These are phyloP conservation scores for Protea cynaroides DNA, from an alignment of 164 flowering plant species.

Conservation along the genomic window DNA sequence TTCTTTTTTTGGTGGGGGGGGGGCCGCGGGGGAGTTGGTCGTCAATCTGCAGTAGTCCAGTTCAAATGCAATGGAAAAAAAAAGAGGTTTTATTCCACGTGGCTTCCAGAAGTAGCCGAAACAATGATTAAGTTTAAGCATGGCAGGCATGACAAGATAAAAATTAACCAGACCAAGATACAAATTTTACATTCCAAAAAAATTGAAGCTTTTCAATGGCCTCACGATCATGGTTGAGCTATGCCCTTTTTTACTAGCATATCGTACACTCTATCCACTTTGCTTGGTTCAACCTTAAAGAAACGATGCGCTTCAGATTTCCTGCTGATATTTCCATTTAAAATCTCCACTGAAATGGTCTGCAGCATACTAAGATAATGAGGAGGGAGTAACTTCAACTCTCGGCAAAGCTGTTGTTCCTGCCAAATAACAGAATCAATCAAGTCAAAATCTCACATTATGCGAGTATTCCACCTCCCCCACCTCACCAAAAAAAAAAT, in stretches of 20 bases:
- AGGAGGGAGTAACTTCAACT: slow-evolving; percentile 61
- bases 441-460: background rate
- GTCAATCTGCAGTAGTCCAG: too few species aligned
- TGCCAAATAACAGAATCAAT: slow-evolving; percentile 22
- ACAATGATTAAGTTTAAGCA: too few species aligned
- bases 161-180: background rate
- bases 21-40: too few species aligned
- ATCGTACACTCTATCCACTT: slow-evolving; percentile 81
- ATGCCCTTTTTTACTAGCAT: slow-evolving; percentile 69
- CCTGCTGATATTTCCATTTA: slow-evolving; percentile 51
- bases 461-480: too few species aligned
- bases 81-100: too few species aligned
- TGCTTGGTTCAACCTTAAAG: slow-evolving; percentile 71
- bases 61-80: too few species aligned
- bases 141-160: too few species aligned
- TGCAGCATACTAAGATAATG: slow-evolving; percentile 78
- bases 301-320: slow-evolving; percentile 69
- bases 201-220: background rate
- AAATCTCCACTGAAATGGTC: slow-evolving; percentile 43
- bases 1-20: too few species aligned
- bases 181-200: background rate
- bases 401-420: slow-evolving; percentile 71
- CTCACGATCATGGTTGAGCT: slow-evolving; percentile 33
- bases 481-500: too few species aligned
- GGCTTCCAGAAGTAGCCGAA: too few species aligned